phyloP scores from a whole-genome alignment of 2,329 filamentous ascomycete genomes.

The Epichloe baconii region DNA sequence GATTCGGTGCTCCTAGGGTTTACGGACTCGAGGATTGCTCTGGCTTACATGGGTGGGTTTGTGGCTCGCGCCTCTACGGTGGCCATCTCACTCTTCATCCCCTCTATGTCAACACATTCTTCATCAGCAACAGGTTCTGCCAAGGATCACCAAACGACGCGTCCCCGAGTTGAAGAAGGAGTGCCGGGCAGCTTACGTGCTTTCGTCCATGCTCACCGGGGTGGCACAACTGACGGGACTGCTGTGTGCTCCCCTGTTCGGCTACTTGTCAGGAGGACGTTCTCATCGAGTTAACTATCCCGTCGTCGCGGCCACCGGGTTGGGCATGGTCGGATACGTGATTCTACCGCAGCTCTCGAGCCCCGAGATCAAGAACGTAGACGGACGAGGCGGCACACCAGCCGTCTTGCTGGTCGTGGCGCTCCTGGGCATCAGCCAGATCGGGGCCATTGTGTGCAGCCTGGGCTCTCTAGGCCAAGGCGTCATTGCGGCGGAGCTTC shows the following conservation, averaged over 20 bases:
- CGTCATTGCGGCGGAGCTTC: constrained; percentile 45
- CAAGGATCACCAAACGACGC: constrained; percentile 49
- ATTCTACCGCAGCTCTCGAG: constrained; percentile 63
- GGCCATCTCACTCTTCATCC: constrained; percentile 88
- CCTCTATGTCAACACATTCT: constrained; percentile 83
- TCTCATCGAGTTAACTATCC: constrained; percentile 57
- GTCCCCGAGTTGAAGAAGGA: constrained; percentile 66
- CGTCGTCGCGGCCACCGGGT: constrained; percentile 54
- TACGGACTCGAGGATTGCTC: constrained; percentile 61
- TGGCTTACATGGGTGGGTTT: constrained; percentile 88
- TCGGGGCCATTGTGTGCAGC: constrained; percentile 91
- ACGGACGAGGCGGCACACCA: constrained; percentile 53
- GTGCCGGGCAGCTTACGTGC: constrained; percentile 75
- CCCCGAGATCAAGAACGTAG: constrained; percentile 55
- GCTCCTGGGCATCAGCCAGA: constrained; percentile 82
- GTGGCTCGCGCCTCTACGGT: constrained; percentile 91
- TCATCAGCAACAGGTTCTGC: constrained; percentile 70
- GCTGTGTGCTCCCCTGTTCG: constrained; percentile 79
- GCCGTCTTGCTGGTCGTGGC: constrained; percentile 64
- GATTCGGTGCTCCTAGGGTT: constrained; percentile 58
- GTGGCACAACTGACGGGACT: constrained; percentile 80
- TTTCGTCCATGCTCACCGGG: constrained; percentile 78
- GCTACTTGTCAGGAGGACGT: constrained; percentile 65
- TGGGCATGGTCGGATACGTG: constrained; percentile 68
- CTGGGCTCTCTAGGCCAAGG: constrained; percentile 77